A percentile compares a stretch with the other conserved stretches of the same genome.
Conservation (phyloP, 495 filamentous ascomycete species). For the Aspergillus kassunensis region DNA sequence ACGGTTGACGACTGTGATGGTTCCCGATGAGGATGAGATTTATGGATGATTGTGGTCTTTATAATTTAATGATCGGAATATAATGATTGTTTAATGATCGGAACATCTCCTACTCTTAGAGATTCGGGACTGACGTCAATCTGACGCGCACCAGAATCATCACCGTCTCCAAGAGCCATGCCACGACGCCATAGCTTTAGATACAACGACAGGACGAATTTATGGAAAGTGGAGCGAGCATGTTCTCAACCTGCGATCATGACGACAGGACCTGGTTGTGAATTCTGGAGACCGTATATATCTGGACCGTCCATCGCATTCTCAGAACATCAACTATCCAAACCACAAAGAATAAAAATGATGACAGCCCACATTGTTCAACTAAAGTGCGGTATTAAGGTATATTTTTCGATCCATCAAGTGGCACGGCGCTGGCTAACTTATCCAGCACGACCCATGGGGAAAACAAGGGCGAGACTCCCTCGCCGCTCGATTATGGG, state of each 20-base stretch:
- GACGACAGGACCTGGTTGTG: conserved; percentile 4
- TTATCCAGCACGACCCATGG: conserved; percentile 44
- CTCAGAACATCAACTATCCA: no score
- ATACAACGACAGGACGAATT: no score
- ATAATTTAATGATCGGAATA: background rate
- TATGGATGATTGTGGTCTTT: conserved; percentile 28
- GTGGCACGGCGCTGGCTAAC: background rate
- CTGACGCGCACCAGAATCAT: conserved; percentile 16
- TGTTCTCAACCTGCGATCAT: background rate
- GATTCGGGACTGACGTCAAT: conserved; percentile 23
- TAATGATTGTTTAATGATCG: conserved; percentile 2
- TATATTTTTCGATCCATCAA: no score
- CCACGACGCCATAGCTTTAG: no score
- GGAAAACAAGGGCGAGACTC: conserved; percentile 46
- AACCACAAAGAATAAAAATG: background rate
- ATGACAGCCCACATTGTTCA: conserved; percentile 41
- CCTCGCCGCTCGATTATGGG: conserved; percentile 37
- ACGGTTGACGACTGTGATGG: conserved; percentile 40
- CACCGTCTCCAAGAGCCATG: background rate
- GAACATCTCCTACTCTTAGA: no score
- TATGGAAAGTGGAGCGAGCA: background rate
- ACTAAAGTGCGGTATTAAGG: conserved; percentile 41
- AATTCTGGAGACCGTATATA: no score
- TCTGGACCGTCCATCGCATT: no score
- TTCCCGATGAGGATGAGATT: conserved; percentile 40